Conservation (phyloP, 2,329 filamentous ascomycete genomes). For the Colletotrichum sp. region DNA sequence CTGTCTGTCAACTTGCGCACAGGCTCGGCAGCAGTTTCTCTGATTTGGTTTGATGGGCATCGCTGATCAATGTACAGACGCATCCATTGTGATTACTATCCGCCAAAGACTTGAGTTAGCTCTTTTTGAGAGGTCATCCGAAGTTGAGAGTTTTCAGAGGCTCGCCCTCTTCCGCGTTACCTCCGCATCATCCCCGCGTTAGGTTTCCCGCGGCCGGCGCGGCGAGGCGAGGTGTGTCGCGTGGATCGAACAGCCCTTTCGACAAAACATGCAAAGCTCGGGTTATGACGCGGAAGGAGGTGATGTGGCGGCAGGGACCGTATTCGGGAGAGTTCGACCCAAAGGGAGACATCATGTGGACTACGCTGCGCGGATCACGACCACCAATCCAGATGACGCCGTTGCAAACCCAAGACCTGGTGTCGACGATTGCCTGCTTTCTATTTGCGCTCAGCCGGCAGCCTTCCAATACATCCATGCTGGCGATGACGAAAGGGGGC, state of each 20-base stretch:
- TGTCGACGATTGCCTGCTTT: not conserved
- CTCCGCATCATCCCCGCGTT: not conserved
- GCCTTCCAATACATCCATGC: not conserved
- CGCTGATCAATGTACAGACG: not conserved
- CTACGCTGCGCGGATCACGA: not conserved
- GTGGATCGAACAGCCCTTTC: not conserved
- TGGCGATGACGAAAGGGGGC: not conserved
- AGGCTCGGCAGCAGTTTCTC: not conserved
- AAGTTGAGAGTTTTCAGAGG: not conserved
- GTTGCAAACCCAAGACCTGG: not conserved
- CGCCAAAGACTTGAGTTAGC: not conserved
- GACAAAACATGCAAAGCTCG: not conserved
- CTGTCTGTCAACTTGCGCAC: not conserved
- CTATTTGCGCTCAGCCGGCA: not conserved
- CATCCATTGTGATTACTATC: fast-evolving
- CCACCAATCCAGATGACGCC: not conserved
- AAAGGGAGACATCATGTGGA: not conserved
- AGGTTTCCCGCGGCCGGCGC: not conserved
- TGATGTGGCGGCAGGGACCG: not conserved
- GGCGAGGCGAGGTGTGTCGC: not conserved
- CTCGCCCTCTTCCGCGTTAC: not conserved
- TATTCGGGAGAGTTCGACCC: not conserved
- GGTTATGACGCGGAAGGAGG: not conserved
- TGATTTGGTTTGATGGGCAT: not conserved
- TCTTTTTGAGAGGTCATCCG: not conserved